Conservation (phyloP, 1,284 basidiomycete species). For the Cutaneotrichosporon sp. region DNA sequence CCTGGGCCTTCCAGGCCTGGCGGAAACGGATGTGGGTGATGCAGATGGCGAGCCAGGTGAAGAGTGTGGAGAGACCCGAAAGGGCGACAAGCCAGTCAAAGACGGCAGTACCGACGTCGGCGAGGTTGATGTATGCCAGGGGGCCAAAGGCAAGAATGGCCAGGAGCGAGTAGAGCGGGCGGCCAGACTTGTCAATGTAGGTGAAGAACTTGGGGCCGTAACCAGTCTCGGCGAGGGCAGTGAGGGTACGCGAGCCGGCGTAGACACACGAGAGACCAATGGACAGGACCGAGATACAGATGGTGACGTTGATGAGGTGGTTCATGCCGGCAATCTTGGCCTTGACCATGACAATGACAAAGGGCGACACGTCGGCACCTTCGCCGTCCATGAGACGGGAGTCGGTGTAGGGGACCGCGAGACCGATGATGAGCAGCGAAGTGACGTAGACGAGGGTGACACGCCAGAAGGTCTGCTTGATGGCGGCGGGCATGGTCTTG, state of each 20-base stretch:
- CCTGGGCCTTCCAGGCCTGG: conserved; percentile 45
- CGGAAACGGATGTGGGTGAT: conserved; percentile 48
- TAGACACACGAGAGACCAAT: conserved; percentile 46
- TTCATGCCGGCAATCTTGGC: conserved; percentile 50
- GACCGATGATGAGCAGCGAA: conserved; percentile 51
- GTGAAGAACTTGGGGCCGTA: conserved; percentile 50
- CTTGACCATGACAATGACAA: conserved; percentile 51
- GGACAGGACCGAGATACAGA: conserved; percentile 47
- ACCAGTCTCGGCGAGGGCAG: conserved; percentile 46
- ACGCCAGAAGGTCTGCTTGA: conserved; percentile 53
- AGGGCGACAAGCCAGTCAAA: conserved; percentile 52
- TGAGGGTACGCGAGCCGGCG: conserved; percentile 44
- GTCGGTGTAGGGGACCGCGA: conserved; percentile 49
- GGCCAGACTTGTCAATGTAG: conserved; percentile 53
- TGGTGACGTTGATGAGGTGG: conserved; percentile 51
- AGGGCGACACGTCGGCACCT: conserved; percentile 51
- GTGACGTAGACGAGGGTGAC: conserved; percentile 54
- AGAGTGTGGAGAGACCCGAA: conserved; percentile 54
- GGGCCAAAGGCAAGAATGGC: conserved; percentile 44
- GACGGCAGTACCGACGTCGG: conserved; percentile 33
- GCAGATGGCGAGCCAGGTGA: conserved; percentile 48
- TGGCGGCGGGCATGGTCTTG: conserved; percentile 15
- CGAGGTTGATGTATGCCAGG: conserved; percentile 47
- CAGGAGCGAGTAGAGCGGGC: conserved; percentile 50
- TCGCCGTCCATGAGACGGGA: conserved; percentile 39